phyloP scores from a whole-genome alignment of 225 moss, liverwort and hornwort species.

The Rhytidiadelphus loreus region DNA sequence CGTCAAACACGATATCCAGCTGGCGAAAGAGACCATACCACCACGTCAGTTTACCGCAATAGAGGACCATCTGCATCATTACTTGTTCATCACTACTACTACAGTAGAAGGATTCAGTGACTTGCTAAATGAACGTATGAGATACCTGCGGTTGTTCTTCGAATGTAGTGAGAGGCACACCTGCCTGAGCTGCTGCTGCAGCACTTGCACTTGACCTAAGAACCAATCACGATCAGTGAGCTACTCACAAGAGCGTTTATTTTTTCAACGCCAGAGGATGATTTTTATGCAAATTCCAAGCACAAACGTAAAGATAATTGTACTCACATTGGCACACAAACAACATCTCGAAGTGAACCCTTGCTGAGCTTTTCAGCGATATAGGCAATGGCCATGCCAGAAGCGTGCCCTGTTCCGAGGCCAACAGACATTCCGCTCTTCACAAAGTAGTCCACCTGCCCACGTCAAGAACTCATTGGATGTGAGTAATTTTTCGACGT shows the following conservation, averaged over 20 bases:
- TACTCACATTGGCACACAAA: conserved; percentile 55
- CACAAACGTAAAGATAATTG: not conserved
- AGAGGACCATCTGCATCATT: not conserved
- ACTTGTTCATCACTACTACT: not conserved
- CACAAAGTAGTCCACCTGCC: conserved; percentile 56
- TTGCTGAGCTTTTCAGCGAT: conserved; percentile 34
- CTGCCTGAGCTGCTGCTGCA: conserved; percentile 46
- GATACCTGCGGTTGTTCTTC: conserved; percentile 46
- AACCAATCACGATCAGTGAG: not conserved
- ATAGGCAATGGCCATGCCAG: conserved; percentile 36
- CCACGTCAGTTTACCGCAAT: not conserved
- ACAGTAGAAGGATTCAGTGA: not conserved
- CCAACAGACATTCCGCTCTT: conserved; percentile 46
- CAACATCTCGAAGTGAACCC: conserved; percentile 33
- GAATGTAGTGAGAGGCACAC: conserved; percentile 33
- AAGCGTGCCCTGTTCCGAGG: conserved; percentile 38
- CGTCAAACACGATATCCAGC: conserved; percentile 48
- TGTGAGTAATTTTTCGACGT: not conserved
- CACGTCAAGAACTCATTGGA: not conserved
- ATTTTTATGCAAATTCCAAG: not conserved
- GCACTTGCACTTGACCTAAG: conserved; percentile 47
- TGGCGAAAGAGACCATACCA: conserved; percentile 10
- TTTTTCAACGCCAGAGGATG: not conserved
- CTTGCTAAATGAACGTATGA: not conserved
- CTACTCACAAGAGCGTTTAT: not conserved